Base-by-base conservation (phyloP, 768 basidiomycete genomes). In the Wakefieldia striispora region DNA sequence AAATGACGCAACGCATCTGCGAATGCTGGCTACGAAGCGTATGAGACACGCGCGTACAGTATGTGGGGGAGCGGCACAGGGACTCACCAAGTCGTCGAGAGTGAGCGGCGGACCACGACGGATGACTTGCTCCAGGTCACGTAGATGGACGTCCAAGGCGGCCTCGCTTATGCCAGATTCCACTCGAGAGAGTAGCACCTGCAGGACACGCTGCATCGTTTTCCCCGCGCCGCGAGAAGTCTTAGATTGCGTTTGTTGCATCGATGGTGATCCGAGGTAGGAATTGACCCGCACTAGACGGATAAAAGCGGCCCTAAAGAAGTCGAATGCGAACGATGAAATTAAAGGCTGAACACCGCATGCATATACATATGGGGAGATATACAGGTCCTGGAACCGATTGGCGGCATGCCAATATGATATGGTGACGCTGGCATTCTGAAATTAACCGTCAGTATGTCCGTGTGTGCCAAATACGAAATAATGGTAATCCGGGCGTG, bases 1-100 rank as follows among this genome's bases (percentile, higher is more conserved):
- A 66, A 55, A 55, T 81, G 68, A 50, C 64, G 63, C 10, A 81
- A 29, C 12, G 77, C 78, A 61, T 87, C 77, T 29, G 66, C 47
- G 43, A 75, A 72, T 13, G 78, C 79, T 24, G 73, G 71, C 82
- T 84, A 23, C 24, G 27, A 14, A 23, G 16, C 8, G 7, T 53
- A 46, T 6, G 42, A 38, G 21, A 9, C 4, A 27, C 14, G 34
- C 2, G 21, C 47, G 33, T 49, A 27, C 14, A 12, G 42, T 19
- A 29, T n/a, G 9, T n/a, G 6, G 3, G 21, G 16, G 3, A 35
- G 29, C 20, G 12, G 35, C 19, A 26, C 3, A 33, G 44, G 11
- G 31, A 21, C 70, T 35, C 26, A 72, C 70, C 40, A 72, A 50
- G 35, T 71, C 70, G 4, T 41, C 29, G 4, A 47, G 12, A 38